These are phyloP conservation scores for Erysimum cheiranthoides DNA, from an alignment of 345 rosid genomes.

Conservation along the genomic window DNA sequence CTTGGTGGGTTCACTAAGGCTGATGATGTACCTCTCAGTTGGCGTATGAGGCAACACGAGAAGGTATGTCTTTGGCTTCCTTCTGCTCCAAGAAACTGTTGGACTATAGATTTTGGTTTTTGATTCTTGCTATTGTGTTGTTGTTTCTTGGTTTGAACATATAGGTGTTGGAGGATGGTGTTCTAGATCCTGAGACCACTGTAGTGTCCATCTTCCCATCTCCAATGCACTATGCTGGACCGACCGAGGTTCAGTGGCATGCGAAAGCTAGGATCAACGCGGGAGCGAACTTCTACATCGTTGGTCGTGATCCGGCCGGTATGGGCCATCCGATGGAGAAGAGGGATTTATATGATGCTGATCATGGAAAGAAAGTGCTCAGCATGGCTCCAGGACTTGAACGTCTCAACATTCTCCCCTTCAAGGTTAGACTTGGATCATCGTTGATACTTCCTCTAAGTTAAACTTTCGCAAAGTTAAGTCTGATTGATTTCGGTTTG, in stretches of 20 bases:
- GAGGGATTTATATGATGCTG: constrained; percentile 90
- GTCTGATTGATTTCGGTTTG: not conserved
- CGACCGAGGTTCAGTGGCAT: constrained; percentile 99
- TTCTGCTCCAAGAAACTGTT: constrained; percentile 31
- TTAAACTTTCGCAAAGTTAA: not conserved
- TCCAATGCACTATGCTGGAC: constrained; percentile 98
- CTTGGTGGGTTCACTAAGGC: constrained; percentile 95
- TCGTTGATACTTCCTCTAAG: not conserved
- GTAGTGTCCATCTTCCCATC: constrained; percentile 97
- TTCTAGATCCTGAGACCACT: constrained; percentile 95
- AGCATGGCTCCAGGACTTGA: constrained; percentile 97
- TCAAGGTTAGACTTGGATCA: constrained; percentile 59
- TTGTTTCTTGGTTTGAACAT: constrained; percentile 3
- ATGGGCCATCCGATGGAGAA: constrained; percentile 93
- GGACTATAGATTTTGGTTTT: not conserved
- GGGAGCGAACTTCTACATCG: constrained; percentile 97
- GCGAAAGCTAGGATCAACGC: constrained; percentile 98
- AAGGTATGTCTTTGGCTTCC: constrained; percentile 55
- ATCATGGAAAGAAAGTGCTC: constrained; percentile 92
- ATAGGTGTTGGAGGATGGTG: constrained; percentile 95
- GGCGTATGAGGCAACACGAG: constrained; percentile 98
- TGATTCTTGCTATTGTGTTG: not conserved
- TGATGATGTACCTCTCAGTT: constrained; percentile 95
- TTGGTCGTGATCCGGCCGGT: constrained; percentile 98
- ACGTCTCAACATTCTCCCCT: constrained; percentile 93